Conservation (phyloP, 2,329 filamentous ascomycete species). For the Diplocarpon rosae region DNA sequence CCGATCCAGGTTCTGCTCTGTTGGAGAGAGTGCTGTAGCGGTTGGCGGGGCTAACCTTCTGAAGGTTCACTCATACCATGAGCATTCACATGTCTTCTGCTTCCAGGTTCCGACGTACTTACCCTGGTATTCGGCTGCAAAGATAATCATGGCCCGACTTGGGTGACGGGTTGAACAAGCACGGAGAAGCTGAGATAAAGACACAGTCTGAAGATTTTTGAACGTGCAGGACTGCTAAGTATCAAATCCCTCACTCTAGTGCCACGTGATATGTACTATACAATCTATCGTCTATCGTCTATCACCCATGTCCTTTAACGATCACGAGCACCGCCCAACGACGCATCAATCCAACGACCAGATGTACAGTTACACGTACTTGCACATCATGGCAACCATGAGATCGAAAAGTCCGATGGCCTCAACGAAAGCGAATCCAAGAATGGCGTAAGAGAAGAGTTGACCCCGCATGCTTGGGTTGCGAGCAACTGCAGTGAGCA, state of each 20-base stretch:
- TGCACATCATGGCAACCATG: constrained; percentile 91
- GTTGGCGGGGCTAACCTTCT: too few relatives aligned
- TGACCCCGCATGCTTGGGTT: constrained; percentile 91
- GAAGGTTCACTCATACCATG: too few relatives aligned
- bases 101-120: too few relatives aligned
- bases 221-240: neutral
- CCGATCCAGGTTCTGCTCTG: too few relatives aligned
- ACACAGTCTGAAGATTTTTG: neutral
- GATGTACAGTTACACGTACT: constrained; percentile 47
- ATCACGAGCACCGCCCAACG: neutral
- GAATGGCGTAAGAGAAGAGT: constrained; percentile 93
- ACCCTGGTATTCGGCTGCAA: too few relatives aligned
- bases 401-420: constrained; percentile 83
- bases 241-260: constrained; percentile 10
- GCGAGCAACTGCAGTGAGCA: constrained; percentile 81
- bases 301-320: constrained; percentile 2
- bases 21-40: too few relatives aligned
- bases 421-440: constrained; percentile 91
- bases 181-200: neutral
- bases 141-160: neutral
- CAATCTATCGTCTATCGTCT: constrained; percentile 9
- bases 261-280: constrained; percentile 13
- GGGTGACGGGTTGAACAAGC: neutral
- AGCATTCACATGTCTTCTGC: too few relatives aligned
- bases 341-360: too few relatives aligned